Percentiles rank a stretch among this genome's conserved stretches.
phyloP scores from a whole-genome alignment of 1,284 basidiomycete species.

The Termitomyces sp. region DNA sequence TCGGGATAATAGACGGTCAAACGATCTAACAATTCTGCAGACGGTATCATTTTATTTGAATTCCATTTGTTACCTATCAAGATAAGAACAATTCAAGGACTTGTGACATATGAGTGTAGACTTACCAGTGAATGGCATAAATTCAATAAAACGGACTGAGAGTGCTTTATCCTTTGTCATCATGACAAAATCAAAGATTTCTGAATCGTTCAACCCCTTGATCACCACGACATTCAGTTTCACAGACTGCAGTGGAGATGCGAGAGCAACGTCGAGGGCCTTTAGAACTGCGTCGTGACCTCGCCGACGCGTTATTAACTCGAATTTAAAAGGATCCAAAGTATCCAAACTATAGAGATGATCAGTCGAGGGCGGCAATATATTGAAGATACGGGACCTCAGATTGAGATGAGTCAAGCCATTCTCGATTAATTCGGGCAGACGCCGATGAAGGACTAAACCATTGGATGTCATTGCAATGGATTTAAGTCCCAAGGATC shows the following conservation, averaged over 20 bases:
- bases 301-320: slow-evolving; percentile 74
- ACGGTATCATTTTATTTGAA: slow-evolving; percentile 75
- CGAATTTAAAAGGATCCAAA: slow-evolving; percentile 82
- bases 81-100: slow-evolving; percentile 6
- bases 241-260: slow-evolving; percentile 51
- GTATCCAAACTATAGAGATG: slow-evolving; percentile 65
- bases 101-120: slow-evolving; percentile 5
- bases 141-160: slow-evolving; percentile 85
- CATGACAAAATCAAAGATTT: slow-evolving; percentile 75
- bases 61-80: slow-evolving; percentile 79
- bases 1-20: slow-evolving; percentile 47
- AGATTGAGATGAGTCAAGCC: slow-evolving; percentile 83
- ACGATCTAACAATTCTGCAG: slow-evolving; percentile 51
- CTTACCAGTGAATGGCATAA: slow-evolving; percentile 87
- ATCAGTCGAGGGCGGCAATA: neutral
- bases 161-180: slow-evolving; percentile 63
- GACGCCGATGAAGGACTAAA: slow-evolving; percentile 66
- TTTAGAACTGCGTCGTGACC: slow-evolving; percentile 75
- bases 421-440: slow-evolving; percentile 61
- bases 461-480: slow-evolving; percentile 89
- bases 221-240: slow-evolving; percentile 85
- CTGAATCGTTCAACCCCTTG: slow-evolving; percentile 74
- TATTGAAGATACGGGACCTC: slow-evolving; percentile 40
- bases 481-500: slow-evolving; percentile 58
- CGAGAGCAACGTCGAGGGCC: slow-evolving; percentile 61